Conservation (phyloP, 305 asterid genomes). For the Stenogyne calaminthoides region DNA sequence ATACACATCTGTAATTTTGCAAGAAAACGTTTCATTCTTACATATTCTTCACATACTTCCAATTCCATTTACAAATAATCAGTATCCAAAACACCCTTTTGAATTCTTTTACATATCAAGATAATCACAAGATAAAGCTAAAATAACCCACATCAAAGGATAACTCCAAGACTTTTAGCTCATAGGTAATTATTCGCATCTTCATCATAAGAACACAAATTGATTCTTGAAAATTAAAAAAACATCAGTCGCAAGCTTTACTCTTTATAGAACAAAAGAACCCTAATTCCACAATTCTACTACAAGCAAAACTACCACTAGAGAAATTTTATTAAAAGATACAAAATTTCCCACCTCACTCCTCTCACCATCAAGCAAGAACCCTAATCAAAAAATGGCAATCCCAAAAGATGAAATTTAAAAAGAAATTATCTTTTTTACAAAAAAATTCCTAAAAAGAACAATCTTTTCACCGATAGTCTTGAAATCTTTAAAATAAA, state of each 20-base stretch:
- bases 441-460: background rate
- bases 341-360: background rate
- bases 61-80: background rate
- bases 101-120: background rate
- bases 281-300: background rate
- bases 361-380: background rate
- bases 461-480: slow-evolving; percentile 8
- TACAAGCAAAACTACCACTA: background rate
- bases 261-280: background rate
- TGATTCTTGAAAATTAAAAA: background rate
- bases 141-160: background rate
- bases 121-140: background rate
- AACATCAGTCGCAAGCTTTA: background rate
- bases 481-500: background rate
- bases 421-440: background rate
- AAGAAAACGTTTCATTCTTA: slow-evolving; percentile 9
- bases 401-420: background rate
- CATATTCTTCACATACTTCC: background rate
- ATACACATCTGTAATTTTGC: slow-evolving; percentile 44
- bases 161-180: background rate
- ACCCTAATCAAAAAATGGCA: slow-evolving; percentile 2
- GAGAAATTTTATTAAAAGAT: background rate
- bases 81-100: slow-evolving; percentile 1
- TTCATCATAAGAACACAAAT: background rate
- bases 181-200: slow-evolving; percentile 8